These are phyloP conservation scores for Phytopythium boreale DNA, from an alignment of 352 stramenopile species.

Conservation along the genomic window DNA sequence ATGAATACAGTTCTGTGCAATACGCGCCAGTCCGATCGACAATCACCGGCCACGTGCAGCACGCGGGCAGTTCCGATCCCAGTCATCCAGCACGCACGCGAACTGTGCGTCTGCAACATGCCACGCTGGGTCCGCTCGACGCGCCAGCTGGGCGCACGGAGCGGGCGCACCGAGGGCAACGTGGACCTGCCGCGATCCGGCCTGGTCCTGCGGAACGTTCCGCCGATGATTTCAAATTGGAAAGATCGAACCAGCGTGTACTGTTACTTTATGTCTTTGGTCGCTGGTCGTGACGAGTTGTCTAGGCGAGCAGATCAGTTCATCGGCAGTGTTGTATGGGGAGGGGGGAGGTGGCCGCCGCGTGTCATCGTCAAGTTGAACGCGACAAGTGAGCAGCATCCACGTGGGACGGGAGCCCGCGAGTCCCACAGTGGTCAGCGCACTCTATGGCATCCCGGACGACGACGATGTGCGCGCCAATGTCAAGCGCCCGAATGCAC, in stretches of 20 bases:
- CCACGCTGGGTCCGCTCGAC: not conserved
- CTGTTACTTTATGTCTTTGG: no score
- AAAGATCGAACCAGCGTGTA: not conserved
- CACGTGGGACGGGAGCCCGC: not conserved
- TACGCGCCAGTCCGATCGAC: not conserved
- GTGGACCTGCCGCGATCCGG: not conserved
- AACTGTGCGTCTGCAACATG: conserved; percentile 1
- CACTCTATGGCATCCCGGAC: not conserved
- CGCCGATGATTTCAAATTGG: not conserved
- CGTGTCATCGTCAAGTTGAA: not conserved
- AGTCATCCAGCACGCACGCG: not conserved
- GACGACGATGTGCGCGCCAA: not conserved
- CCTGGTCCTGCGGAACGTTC: not conserved
- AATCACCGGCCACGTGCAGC: not conserved
- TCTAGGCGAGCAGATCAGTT: no score
- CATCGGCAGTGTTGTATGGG: not conserved
- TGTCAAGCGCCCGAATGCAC: not conserved
- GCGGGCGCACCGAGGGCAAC: not conserved
- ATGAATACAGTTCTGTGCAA: not conserved
- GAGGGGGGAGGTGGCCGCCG: not conserved
- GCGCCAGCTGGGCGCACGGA: not conserved
- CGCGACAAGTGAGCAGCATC: not conserved
- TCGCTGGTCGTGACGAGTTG: no score
- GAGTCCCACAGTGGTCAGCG: not conserved
- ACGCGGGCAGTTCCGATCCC: not conserved